Evolutionary conservation across 1,139 yeast species (phyloP), one percentile per base, ranked within the genome.

Genomic region (Blastobotrys buckinghamii): DNA sequence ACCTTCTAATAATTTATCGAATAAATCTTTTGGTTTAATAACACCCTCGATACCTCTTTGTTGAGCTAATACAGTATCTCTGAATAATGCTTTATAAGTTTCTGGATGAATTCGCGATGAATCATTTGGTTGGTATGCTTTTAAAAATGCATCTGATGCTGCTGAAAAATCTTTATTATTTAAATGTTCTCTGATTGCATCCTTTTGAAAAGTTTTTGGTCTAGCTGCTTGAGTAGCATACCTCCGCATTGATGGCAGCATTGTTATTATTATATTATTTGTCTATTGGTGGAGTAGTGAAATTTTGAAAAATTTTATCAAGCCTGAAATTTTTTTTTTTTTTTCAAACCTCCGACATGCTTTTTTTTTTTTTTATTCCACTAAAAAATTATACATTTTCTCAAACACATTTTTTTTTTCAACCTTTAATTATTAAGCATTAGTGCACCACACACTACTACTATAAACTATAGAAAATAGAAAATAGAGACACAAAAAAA

Each of bases 1-100:
- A 13, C 54, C 55, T 26, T 51, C 53, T 13, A 59, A 50, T 37
- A 51, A 55, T 41, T 53, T 49, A 43, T 51, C 43, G 42, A 53
- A 53, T n/a, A 59, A 47, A 15, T 54, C 56, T 38, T 49, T 50
- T 17, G 49, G 42, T 36, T 36, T 16, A n/a, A 36, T 26, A 15
- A 39, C 17, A 19, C 27, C n/a, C 4, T 22, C 24, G 4, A 5
- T 22, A 13, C 17, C 17, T n/a, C 12, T 12, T 27, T 42, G 33
- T 16, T 34, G 26, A 27, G 43, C 48, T 2, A 33, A 6, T 22
- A 33, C 22, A 4, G 42, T 45, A n/a, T 38, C 43, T 32, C 51
- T 37, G 33, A 49, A 49, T 35, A 49, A 22, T 20, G 29, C 35
- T 13, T 30, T 32, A 27, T 43, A 45, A 13, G 37, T 30, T 9